A percentile compares a stretch with the other conserved stretches of the same genome.
Evolutionary conservation across 75 land plant species (phyloP).

Genomic region (Cryptomeria japonica): DNA sequence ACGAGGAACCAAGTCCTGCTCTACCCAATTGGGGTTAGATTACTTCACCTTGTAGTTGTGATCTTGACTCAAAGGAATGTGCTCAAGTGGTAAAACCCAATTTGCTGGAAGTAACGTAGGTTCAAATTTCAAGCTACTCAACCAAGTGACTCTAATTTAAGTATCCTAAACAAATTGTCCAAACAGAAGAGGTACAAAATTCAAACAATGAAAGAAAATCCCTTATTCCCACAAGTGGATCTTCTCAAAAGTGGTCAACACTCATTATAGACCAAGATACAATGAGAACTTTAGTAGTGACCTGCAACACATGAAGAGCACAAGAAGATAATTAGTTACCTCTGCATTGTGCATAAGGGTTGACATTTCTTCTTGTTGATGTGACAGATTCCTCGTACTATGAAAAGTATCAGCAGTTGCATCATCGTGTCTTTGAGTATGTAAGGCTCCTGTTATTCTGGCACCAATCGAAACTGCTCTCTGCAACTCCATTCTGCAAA

Average conservation of each 20-base stretch:
- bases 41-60: neutral
- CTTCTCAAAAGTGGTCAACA: neutral
- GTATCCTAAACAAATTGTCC: neutral
- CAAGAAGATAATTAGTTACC: slow-evolving; percentile 1
- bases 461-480: neutral
- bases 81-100: no score
- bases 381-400: neutral
- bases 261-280: neutral
- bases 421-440: neutral
- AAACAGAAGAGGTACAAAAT: neutral
- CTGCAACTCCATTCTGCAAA: neutral
- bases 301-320: neutral
- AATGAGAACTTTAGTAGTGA: neutral
- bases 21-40: neutral
- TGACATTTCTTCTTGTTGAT: neutral
- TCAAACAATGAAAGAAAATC: neutral
- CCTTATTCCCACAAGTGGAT: neutral
- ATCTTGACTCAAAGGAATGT: neutral
- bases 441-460: neutral
- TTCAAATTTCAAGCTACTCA: neutral
- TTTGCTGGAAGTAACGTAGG: neutral
- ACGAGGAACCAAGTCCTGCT: neutral
- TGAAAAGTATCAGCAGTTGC: neutral
- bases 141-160: neutral
- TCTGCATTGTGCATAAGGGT: neutral